Conservation (phyloP, 176 grass and related monocot genomes). For the Olyra latifolia region DNA sequence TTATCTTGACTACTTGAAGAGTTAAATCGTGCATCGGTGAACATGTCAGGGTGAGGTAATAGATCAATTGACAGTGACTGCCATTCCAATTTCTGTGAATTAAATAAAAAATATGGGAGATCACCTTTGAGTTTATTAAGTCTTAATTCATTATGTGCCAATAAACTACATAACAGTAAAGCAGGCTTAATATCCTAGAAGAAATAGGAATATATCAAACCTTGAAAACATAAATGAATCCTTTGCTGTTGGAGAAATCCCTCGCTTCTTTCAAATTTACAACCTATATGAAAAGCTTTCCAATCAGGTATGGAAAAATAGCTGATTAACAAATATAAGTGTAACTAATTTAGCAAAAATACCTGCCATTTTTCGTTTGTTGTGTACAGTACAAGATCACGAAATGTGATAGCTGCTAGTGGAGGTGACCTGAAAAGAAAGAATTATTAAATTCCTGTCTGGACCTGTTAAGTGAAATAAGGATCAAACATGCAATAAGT, state of each 20-base stretch:
- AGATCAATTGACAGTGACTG: conserved; percentile 90
- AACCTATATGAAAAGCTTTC: conserved; percentile 45
- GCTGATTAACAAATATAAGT: conserved; percentile 8
- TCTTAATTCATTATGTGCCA: conserved; percentile 6
- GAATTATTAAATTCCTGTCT: neutral
- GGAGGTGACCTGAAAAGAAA: conserved; percentile 84
- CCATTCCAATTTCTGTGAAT: conserved; percentile 93
- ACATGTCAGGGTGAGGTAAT: conserved; percentile 99
- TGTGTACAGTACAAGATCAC: conserved; percentile 88
- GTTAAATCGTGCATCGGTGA: conserved; percentile 75
- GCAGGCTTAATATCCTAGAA: conserved; percentile 27
- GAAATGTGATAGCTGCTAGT: conserved; percentile 85
- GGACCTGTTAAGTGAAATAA: too few species aligned
- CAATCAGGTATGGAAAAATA: conserved; percentile 30
- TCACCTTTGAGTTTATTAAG: neutral
- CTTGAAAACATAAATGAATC: conserved; percentile 99
- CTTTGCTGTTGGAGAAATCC: conserved; percentile 92
- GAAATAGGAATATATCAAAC: conserved; percentile 43
- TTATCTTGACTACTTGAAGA: conserved; percentile 59
- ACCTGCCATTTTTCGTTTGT: conserved; percentile 99
- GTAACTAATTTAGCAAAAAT: conserved; percentile 31
- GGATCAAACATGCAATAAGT: conserved; percentile 23
- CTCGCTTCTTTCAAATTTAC: conserved; percentile 99
- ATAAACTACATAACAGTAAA: conserved; percentile 23
- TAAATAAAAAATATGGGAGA: conserved; percentile 33